Percentiles rank a stretch among this genome's conserved stretches.
Evolutionary conservation across 129 eudicot genomes (phyloP).

Genomic region (Silybum marianum): DNA sequence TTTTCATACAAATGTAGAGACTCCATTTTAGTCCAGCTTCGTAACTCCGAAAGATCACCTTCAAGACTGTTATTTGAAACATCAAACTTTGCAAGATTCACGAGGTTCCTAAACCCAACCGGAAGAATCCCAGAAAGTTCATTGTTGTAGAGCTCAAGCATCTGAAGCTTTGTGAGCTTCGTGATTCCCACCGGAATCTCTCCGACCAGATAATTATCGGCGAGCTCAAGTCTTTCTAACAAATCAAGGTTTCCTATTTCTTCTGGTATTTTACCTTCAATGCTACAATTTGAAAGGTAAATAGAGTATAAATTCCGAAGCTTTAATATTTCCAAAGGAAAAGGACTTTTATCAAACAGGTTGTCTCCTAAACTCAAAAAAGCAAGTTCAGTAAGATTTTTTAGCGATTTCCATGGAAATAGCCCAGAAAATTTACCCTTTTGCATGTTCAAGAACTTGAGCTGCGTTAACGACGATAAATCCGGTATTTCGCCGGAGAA

Average conservation of each 20-base stretch:
- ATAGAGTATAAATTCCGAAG: conserved; percentile 44
- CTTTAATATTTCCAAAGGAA: conserved; percentile 54
- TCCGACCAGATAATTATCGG: conserved; percentile 45
- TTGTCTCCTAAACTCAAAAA: conserved; percentile 72
- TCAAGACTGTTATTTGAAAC: conserved; percentile 57
- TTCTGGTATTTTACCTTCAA: conserved; percentile 64
- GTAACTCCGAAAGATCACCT: conserved; percentile 57
- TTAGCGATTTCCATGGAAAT: conserved; percentile 64
- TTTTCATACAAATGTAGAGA: conserved; percentile 66
- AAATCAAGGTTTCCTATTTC: conserved; percentile 48
- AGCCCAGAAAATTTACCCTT: conserved; percentile 45
- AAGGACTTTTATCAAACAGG: conserved; percentile 47
- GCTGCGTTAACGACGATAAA: conserved; percentile 41
- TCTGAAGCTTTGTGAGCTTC: conserved; percentile 45
- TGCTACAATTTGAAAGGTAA: conserved; percentile 59
- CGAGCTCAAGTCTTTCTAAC: conserved; percentile 48
- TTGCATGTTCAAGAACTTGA: conserved; percentile 44
- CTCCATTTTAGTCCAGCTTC: conserved; percentile 28
- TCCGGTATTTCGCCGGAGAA: conserved; percentile 58
- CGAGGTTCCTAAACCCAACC: conserved; percentile 52
- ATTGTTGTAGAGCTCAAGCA: conserved; percentile 60
- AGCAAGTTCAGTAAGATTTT: conserved; percentile 38
- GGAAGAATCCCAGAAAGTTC: conserved; percentile 50
- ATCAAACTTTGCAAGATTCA: conserved; percentile 49
- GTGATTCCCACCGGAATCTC: conserved; percentile 56